Evolutionary conservation across 805 yeast species (phyloP), one percentile per base, ranked within the genome.

Genomic region (Metschnikowia sp.): DNA sequence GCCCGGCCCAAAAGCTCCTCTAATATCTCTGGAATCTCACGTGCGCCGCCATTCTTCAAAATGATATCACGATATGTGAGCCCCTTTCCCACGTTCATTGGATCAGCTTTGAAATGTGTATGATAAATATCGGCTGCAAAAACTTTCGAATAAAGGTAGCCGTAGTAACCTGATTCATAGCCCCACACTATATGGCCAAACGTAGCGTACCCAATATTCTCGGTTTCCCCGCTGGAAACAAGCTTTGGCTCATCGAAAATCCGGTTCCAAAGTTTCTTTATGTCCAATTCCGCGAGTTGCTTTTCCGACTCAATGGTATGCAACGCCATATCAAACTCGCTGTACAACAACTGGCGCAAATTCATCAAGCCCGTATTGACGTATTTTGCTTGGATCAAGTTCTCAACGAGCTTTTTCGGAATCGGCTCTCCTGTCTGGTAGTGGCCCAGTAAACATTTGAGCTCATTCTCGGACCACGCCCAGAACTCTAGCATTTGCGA

Each of bases 401-500:
- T 46, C 19, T 45, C 49, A 10, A 49, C 32, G 40, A 55, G 40
- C 11, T 40, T 48, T 42, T 81, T 83, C 28, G 78, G 76, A 31
- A 88, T 75, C 34, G 75, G 69, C 58, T 77, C 79, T 29, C 80
- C 79, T 4, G 83, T 72, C 45, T 75, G 68, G 63, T 84, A 88
- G 64, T 88, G 96, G 22, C 77, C 71, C 0, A 91, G 82, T 44
- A 88, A 66, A 8, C 62, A 58, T 55, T 71, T 75, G 52, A 88
- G 70, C 63, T 81, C 83, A 36, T 73, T 68, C 45, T 75, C 74
- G 45, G 83, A 77, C 96, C 96, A 88, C 34, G 90, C 84, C 88
- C 92, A 88, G 64, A 81, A 85, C 65, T 88, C 96, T 56, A 88
- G 72, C 82, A 88, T 79, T 69, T 88, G 96, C 1, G 95, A 87